Conservation (phyloP, 371 early-diverging fungal genomes). For the Conidiobolus incongruus region DNA sequence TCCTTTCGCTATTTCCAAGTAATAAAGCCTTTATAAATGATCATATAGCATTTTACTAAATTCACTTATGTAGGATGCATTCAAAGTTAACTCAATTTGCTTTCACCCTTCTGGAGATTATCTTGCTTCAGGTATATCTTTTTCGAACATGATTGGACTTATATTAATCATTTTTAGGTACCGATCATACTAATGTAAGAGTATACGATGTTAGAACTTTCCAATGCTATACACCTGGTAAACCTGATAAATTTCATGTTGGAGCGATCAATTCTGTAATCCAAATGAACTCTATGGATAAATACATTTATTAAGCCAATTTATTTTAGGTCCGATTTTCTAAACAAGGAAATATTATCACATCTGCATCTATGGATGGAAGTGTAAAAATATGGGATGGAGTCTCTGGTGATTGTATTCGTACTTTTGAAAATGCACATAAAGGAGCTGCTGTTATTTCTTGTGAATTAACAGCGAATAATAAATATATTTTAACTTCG, state of each 20-base stretch:
- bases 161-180: constrained; percentile 15
- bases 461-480: constrained; percentile 45
- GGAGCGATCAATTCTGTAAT: constrained; percentile 26
- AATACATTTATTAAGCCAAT: neutral
- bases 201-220: constrained; percentile 67
- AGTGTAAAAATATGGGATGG: constrained; percentile 74
- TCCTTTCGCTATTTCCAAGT: constrained; percentile 71
- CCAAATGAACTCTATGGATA: neutral
- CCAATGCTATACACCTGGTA: constrained; percentile 42
- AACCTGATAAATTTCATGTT: constrained; percentile 24
- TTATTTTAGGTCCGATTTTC: constrained; percentile 38
- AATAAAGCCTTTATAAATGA: neutral
- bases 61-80: constrained; percentile 21
- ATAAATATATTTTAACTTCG: constrained; percentile 46
- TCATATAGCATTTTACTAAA: neutral
- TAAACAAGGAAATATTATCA: constrained; percentile 41
- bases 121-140: constrained; percentile 21
- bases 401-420: constrained; percentile 40
- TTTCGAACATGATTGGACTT: neutral
- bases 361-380: constrained; percentile 59
- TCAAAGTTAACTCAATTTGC: constrained; percentile 40
- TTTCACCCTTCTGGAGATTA: constrained; percentile 79
- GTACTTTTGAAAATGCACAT: constrained; percentile 49
- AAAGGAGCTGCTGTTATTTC: constrained; percentile 46
- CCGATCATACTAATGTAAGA: constrained; percentile 50